phyloP scores from a whole-genome alignment of 352 stramenopile genomes.

The Globisporangium splendens region DNA sequence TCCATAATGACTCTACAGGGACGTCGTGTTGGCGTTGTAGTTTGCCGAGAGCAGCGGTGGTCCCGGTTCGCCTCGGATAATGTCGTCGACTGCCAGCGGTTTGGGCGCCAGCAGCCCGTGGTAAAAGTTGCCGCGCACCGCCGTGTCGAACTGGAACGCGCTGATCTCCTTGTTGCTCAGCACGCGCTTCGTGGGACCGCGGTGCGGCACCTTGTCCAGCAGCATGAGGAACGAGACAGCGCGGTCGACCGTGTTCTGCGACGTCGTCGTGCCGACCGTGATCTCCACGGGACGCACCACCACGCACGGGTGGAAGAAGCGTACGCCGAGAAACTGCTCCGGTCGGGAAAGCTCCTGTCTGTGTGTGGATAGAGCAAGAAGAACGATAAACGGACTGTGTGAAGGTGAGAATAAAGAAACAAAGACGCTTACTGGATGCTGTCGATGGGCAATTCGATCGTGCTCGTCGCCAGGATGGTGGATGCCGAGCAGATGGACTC shows the following conservation, averaged over 20 bases:
- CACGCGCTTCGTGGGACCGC: slow-evolving; percentile 54
- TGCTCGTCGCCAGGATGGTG: slow-evolving; percentile 59
- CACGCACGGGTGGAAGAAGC: slow-evolving; percentile 73
- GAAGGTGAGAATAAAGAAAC: background rate
- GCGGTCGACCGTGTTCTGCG: slow-evolving; percentile 32
- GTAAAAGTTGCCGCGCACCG: slow-evolving; percentile 55
- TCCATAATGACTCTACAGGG: slow-evolving; percentile 2
- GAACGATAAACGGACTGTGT: background rate
- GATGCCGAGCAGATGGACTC: slow-evolving; percentile 49
- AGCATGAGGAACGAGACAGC: slow-evolving; percentile 42
- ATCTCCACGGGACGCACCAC: slow-evolving; percentile 64
- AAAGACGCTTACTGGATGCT: slow-evolving; percentile 41
- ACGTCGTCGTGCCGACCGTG: slow-evolving; percentile 34
- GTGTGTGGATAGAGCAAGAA: background rate
- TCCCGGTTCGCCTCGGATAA: slow-evolving; percentile 38
- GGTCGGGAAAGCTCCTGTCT: slow-evolving; percentile 35
- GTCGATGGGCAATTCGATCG: slow-evolving; percentile 54
- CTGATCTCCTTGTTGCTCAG: slow-evolving; percentile 52
- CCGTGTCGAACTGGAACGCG: slow-evolving; percentile 62
- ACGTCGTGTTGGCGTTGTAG: slow-evolving; percentile 32
- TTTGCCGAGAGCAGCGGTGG: slow-evolving; percentile 31
- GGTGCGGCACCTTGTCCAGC: slow-evolving; percentile 62
- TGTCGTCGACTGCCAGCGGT: slow-evolving; percentile 27
- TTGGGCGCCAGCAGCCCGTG: slow-evolving; percentile 57
- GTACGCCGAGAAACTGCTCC: slow-evolving; percentile 57